These are phyloP conservation scores for Pistacia atlantica DNA, from an alignment of 345 rosid species.

Conservation along the genomic window DNA sequence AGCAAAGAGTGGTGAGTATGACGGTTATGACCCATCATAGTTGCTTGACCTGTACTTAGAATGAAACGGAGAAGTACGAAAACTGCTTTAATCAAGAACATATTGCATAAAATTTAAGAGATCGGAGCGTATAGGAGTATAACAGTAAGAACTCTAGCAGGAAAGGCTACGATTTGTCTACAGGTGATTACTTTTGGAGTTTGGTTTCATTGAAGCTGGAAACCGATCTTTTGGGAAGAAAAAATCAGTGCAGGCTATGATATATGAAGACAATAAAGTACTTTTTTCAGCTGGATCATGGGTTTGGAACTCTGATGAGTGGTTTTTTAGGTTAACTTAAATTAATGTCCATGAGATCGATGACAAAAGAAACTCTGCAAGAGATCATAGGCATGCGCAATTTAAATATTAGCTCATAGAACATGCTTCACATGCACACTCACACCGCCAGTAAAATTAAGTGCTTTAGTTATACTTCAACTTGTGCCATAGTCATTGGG, in stretches of 20 bases:
- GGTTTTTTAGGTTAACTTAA: not conserved
- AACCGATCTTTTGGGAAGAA: not conserved
- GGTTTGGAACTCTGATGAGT: not conserved
- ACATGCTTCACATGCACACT: not conserved
- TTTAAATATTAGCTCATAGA: not conserved
- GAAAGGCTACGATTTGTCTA: not conserved
- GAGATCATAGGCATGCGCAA: no score
- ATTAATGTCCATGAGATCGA: no score
- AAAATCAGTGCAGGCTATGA: not conserved
- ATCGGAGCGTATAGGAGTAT: no score
- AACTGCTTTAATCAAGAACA: conserved; percentile 25
- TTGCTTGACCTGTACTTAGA: conserved; percentile 12
- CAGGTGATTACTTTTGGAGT: not conserved
- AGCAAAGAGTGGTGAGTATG: conserved; percentile 33
- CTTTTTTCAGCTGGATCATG: not conserved
- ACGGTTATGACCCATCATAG: conserved; percentile 16
- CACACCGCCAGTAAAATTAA: no score
- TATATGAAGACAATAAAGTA: conserved; percentile 8
- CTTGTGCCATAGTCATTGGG: not conserved
- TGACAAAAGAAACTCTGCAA: no score
- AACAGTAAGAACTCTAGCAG: not conserved
- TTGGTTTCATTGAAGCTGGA: not conserved
- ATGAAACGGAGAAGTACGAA: conserved; percentile 31
- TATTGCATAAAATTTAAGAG: not conserved
- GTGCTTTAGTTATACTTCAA: not conserved